Evolutionary conservation across 1,284 basidiomycete genomes (phyloP).

Genomic region (Tylopilus sp.): DNA sequence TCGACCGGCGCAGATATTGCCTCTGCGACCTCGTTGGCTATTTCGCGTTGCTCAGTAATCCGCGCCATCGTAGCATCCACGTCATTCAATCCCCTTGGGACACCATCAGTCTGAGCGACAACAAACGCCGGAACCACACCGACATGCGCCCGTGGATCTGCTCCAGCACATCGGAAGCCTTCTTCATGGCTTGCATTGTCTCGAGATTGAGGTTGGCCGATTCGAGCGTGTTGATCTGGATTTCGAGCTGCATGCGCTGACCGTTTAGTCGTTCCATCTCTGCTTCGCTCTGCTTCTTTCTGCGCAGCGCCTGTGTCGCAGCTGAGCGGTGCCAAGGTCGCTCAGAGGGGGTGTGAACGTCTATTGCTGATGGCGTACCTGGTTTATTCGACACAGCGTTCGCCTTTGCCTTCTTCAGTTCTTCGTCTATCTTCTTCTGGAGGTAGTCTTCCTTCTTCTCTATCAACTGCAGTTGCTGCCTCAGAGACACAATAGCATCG

Average conservation of each 20-base stretch:
- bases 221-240: slow-evolving; percentile 96
- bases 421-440: slow-evolving; percentile 96
- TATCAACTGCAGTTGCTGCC: slow-evolving; percentile 90
- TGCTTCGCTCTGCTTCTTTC: slow-evolving; percentile 90
- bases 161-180: slow-evolving; percentile 88
- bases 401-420: slow-evolving; percentile 85
- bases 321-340: slow-evolving; percentile 14
- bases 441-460: slow-evolving; percentile 99
- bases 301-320: slow-evolving; percentile 86
- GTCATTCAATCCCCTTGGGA: slow-evolving; percentile 77
- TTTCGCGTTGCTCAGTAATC: slow-evolving; percentile 90
- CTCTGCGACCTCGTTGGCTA: slow-evolving; percentile 95
- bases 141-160: slow-evolving; percentile 90
- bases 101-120: slow-evolving; percentile 1
- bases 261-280: slow-evolving; percentile 89
- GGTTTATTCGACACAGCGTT: slow-evolving; percentile 94
- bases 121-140: slow-evolving; percentile 35
- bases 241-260: slow-evolving; percentile 89
- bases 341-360: slow-evolving; percentile 9
- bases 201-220: slow-evolving; percentile 98
- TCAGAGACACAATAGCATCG: slow-evolving; percentile 82
- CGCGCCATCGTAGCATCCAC: slow-evolving; percentile 91
- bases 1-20: slow-evolving; percentile 82
- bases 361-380: slow-evolving; percentile 52
- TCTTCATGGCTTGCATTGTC: slow-evolving; percentile 98